Percentiles rank a stretch among this genome's conserved stretches.
Conservation (phyloP, 2,329 filamentous ascomycete genomes). For the Mollisia scopiformis region DNA sequence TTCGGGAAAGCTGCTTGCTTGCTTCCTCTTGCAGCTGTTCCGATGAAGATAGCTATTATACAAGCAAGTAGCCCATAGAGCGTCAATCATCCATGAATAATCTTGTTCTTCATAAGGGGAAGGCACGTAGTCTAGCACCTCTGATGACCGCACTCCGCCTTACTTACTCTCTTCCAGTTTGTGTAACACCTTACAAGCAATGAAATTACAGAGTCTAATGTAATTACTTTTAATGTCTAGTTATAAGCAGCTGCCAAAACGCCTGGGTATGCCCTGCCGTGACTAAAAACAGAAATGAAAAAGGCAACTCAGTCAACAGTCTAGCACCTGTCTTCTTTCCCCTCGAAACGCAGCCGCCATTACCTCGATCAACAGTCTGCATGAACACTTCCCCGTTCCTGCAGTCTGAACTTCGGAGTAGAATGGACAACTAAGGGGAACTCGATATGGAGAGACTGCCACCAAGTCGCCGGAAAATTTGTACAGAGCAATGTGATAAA, state of each 20-base stretch:
- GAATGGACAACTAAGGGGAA: neutral
- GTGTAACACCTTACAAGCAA: too few relatives aligned
- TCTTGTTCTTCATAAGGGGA: too few relatives aligned
- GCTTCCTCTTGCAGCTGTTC: too few relatives aligned
- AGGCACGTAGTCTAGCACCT: too few relatives aligned
- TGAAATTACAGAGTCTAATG: neutral
- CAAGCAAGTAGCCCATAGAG: too few relatives aligned
- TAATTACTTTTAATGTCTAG: neutral
- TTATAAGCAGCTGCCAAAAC: neutral
- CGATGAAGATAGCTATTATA: too few relatives aligned
- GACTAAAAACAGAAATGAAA: neutral
- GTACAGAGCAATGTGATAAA: slow-evolving; percentile 3
- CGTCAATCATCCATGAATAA: too few relatives aligned
- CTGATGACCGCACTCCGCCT: too few relatives aligned
- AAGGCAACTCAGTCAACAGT: slow-evolving; percentile 5
- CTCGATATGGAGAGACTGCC: neutral
- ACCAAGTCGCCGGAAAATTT: neutral
- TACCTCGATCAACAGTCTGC: neutral
- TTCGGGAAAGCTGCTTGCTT: too few relatives aligned
- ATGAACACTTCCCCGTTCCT: neutral
- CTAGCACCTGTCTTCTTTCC: slow-evolving; percentile 1
- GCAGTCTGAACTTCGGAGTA: neutral
- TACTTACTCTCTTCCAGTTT: too few relatives aligned
- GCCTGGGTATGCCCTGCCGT: slow-evolving; percentile 1
- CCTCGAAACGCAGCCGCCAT: neutral